Evolutionary conservation across 345 rosid species (phyloP).

Genomic region (Euphorbia pulcherrima): DNA sequence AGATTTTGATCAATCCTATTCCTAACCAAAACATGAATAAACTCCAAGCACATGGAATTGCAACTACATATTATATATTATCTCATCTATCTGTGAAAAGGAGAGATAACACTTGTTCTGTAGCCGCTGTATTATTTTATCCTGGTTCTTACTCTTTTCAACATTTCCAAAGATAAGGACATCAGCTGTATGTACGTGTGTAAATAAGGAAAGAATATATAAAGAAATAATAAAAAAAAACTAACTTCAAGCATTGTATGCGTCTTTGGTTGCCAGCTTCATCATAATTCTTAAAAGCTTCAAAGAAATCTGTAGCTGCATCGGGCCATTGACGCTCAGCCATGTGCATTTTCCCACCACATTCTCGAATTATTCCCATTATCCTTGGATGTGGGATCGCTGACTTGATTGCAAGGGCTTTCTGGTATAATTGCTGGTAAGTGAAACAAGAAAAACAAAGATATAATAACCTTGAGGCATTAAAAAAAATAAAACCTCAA

Average conservation of each 20-base stretch:
- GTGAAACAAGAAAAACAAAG: not conserved
- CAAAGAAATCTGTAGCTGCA: slow-evolving; percentile 98
- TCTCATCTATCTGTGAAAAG: not conserved
- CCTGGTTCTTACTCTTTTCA: not conserved
- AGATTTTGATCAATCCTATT: not conserved
- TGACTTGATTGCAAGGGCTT: slow-evolving; percentile 97
- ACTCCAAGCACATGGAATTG: not conserved
- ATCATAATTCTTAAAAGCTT: slow-evolving; percentile 97
- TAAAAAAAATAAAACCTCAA: not conserved
- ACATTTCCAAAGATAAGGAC: not conserved
- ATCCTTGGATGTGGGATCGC: slow-evolving; percentile 99
- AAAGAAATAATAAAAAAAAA: not conserved
- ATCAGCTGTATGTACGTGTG: not conserved
- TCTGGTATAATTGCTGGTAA: slow-evolving; percentile 88
- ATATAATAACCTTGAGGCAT: not conserved
- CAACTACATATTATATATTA: not conserved
- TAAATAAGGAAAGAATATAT: not conserved
- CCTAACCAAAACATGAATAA: not conserved
- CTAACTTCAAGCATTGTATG: slow-evolving; percentile 93
- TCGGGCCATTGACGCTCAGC: slow-evolving; percentile 99
- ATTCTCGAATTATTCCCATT: slow-evolving; percentile 98
- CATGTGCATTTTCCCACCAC: slow-evolving; percentile 99
- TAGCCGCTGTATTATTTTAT: not conserved
- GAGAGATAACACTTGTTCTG: not conserved
- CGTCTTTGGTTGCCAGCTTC: slow-evolving; percentile 99